Conservation (phyloP, 1,284 basidiomycete species). For the Crepidotus sp. region DNA sequence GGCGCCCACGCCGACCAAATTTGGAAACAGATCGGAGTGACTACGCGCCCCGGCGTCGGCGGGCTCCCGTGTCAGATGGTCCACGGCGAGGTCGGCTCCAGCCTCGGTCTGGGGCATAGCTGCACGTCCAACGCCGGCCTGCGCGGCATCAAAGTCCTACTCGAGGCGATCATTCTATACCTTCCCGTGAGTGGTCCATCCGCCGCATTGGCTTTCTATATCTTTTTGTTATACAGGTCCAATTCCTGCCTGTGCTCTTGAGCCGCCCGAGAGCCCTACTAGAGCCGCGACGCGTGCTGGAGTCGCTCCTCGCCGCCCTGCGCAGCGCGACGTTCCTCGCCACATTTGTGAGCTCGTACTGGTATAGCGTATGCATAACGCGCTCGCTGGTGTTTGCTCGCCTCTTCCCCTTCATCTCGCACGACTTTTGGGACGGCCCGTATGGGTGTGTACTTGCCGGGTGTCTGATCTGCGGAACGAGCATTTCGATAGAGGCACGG, state of each 20-base stretch:
- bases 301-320: slow-evolving; percentile 38
- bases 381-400: slow-evolving; percentile 56
- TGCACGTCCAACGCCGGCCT: slow-evolving; percentile 51
- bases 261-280: slow-evolving; percentile 48
- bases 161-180: slow-evolving; percentile 55
- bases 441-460: slow-evolving; percentile 56
- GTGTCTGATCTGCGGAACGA: slow-evolving; percentile 63
- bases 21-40: slow-evolving; percentile 51
- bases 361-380: slow-evolving; percentile 57
- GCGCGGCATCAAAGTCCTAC: slow-evolving; percentile 47
- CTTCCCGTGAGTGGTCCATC: slow-evolving; percentile 43
- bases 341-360: slow-evolving; percentile 60
- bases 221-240: slow-evolving; percentile 43
- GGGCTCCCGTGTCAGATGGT: slow-evolving; percentile 60
- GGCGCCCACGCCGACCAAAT: slow-evolving; percentile 37
- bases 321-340: slow-evolving; percentile 67
- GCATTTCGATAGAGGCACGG: slow-evolving; percentile 65
- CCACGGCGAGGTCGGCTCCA: slow-evolving; percentile 44
- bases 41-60: slow-evolving; percentile 42
- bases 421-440: slow-evolving; percentile 71
- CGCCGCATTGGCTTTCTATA: not conserved
- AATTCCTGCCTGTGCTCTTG: slow-evolving; percentile 56
- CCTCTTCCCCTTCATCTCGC: slow-evolving; percentile 54
- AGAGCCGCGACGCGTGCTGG: slow-evolving; percentile 30
- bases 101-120: slow-evolving; percentile 40